Base-by-base conservation (phyloP, 192 early-diverging fungal species). In the Entomortierella parvispora region DNA sequence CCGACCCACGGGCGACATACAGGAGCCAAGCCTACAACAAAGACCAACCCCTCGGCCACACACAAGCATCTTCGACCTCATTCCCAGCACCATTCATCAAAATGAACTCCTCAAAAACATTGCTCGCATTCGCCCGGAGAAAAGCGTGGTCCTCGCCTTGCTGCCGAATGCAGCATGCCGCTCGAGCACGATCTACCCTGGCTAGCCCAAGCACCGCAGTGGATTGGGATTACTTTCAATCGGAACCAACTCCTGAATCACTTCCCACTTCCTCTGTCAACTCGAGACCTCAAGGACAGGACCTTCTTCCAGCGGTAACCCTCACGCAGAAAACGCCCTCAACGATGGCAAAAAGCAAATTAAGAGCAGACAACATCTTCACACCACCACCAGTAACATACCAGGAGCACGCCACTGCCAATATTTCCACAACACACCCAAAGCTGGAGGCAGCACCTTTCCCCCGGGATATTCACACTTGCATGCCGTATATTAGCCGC, bases 371-470 rank as follows among this genome's bases (percentile, higher is more conserved):
- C 51, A 31, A 53, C 51, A 8, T 8, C 31, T 49, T 20, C 46
- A 48, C 22, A 2, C n/a, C n/a, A n/a, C n/a, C n/a, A 31, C 51
- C 52, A 18, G 43, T 33, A 18, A 49, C 70, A 20, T 75, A 75
- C 15, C 71, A 75, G 25, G 59, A 57, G 0, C 52, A 57, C 15
- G 65, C 58, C 12, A 4, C 34, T 4, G 9, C 32, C 0, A 48
- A n/a, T 20, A 12, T 44, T 8, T 44, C 6, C 3, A 8, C 43
- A 22, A n/a, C 26, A 6, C 68, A 50, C 49, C 54, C 53, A 32
- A 58, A 68, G 2, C 59, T 76, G 18, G 53, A 45, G 11, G 65
- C 72, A 4, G 72, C 72, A 11, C 72, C 72, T 1, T 76, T 76
- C 28, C 72, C 72, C 2, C 46, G 18, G 20, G 65, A 76, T 29